These are phyloP conservation scores for Trapa bicornis DNA, from an alignment of 345 rosid species.

Conservation along the genomic window DNA sequence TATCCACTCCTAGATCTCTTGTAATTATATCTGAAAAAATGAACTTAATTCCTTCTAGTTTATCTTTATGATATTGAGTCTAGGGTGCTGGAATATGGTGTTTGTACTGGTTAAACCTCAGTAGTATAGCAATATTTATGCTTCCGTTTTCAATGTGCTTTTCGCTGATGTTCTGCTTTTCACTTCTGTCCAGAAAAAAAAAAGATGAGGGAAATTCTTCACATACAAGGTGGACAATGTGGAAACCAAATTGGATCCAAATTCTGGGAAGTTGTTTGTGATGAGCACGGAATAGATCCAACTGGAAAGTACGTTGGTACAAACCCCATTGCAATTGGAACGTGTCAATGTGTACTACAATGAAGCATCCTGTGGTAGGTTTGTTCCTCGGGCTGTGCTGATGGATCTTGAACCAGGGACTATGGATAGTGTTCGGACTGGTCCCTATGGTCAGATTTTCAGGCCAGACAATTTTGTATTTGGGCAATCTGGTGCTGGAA, in stretches of 20 bases:
- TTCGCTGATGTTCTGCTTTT: not conserved
- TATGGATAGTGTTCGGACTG: not conserved
- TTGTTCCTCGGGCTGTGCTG: not conserved
- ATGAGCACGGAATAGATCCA: not conserved
- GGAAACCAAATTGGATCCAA: not conserved
- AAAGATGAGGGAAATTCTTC: slow-evolving; percentile 1
- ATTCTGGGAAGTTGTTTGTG: not conserved
- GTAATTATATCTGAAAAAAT: not conserved
- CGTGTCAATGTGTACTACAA: not conserved
- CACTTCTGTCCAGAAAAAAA: not conserved
- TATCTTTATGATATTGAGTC: not conserved
- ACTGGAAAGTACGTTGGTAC: not conserved
- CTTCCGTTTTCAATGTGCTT: not conserved
- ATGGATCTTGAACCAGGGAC: not conserved
- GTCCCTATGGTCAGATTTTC: not conserved
- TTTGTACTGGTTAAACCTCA: not conserved
- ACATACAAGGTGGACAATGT: not conserved
- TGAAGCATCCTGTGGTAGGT: not conserved
- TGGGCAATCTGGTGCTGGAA: not conserved
- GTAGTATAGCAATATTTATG: not conserved
- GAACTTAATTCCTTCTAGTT: not conserved
- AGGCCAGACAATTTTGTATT: not conserved
- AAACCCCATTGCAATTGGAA: not conserved
- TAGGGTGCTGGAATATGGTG: not conserved
- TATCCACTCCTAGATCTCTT: not conserved